Evolutionary conservation across 768 basidiomycete genomes (phyloP).

Genomic region (Suillus subalutaceus): DNA sequence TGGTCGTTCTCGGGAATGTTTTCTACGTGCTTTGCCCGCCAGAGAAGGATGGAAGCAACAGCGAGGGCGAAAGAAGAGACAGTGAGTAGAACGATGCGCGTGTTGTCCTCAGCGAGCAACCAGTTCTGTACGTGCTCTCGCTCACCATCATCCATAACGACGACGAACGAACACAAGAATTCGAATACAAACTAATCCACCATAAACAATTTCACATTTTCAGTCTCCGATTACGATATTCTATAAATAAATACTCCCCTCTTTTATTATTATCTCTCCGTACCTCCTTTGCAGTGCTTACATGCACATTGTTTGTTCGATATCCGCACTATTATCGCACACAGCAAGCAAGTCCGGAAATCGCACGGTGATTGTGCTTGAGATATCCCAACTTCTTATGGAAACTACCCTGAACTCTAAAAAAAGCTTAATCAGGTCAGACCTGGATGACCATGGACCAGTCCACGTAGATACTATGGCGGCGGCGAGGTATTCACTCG

Average conservation of each 20-base stretch:
- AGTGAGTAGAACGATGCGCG: constrained; percentile 42
- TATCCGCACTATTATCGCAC: neutral
- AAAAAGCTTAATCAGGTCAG: constrained; percentile 1
- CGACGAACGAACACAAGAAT: constrained; percentile 14
- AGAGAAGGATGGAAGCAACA: constrained; percentile 48
- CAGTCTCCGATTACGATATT: constrained; percentile 32
- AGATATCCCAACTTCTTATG: neutral
- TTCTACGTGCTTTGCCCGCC: constrained; percentile 29
- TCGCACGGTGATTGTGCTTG: neutral
- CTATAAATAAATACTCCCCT: constrained; percentile 6
- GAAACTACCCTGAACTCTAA: neutral
- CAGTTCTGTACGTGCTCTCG: constrained; percentile 32
- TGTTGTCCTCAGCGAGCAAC: constrained; percentile 28
- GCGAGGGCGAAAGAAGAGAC: constrained; percentile 50
- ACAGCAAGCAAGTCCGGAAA: neutral
- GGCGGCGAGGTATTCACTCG: no score
- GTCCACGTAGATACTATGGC: no score
- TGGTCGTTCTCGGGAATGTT: neutral
- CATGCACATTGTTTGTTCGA: neutral
- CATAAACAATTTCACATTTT: constrained; percentile 19
- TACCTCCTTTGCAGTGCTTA: neutral
- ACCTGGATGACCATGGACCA: no score
- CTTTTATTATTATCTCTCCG: neutral
- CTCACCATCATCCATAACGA: constrained; percentile 48
- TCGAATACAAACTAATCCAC: constrained; percentile 14